These are phyloP conservation scores for Volvox africanus DNA, from an alignment of 139 green algal genomes.

Conservation along the genomic window DNA sequence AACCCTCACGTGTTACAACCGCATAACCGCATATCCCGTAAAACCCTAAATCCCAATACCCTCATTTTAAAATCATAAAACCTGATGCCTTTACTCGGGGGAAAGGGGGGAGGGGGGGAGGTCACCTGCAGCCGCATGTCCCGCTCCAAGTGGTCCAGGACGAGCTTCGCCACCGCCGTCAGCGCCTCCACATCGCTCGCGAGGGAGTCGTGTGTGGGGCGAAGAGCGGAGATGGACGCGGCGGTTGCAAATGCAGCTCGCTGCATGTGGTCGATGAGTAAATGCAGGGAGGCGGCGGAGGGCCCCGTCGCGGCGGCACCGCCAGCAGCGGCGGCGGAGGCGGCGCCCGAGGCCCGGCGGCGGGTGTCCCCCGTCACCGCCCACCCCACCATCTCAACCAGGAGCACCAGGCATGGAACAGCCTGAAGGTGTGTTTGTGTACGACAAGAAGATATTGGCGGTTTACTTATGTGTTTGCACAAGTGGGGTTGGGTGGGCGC, in stretches of 20 bases:
- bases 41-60: too few species aligned
- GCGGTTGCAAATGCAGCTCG: not conserved
- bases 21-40: too few species aligned
- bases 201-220: slow-evolving; percentile 1
- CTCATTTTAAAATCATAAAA: too few species aligned
- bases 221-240: not conserved
- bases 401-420: slow-evolving; percentile 48
- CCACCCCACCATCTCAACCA: slow-evolving; percentile 62
- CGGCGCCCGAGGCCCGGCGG: not conserved
- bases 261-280: slow-evolving; percentile 26
- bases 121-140: slow-evolving; percentile 52
- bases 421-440: slow-evolving; percentile 20
- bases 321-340: not conserved
- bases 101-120: not conserved
- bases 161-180: slow-evolving; percentile 3
- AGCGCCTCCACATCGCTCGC: not conserved
- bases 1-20: too few species aligned
- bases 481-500: too few species aligned
- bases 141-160: slow-evolving; percentile 13
- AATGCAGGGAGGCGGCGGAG: slow-evolving; percentile 8
- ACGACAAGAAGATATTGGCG: too few species aligned
- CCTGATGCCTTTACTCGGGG: not conserved
- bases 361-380: slow-evolving; percentile 55
- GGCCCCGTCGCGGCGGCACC: not conserved
- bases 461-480: too few species aligned